These are phyloP conservation scores for Debaryomyces nepalensis DNA, from an alignment of 1,139 yeast genomes.

Conservation along the genomic window DNA sequence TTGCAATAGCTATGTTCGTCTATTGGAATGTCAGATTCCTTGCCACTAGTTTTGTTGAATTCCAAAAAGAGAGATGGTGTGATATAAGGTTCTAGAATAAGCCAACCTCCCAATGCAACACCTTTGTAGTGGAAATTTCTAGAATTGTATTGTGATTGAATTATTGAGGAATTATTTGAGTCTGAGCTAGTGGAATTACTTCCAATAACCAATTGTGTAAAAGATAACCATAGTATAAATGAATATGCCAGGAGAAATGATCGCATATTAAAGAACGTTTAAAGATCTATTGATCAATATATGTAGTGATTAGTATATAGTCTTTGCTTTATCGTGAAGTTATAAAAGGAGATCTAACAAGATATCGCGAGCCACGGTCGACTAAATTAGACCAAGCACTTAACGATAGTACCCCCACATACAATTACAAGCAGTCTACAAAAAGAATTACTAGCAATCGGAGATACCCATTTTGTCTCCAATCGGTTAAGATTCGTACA, in stretches of 20 bases:
- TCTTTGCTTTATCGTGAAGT: no score
- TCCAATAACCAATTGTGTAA: constrained; percentile 1
- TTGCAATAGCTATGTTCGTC: constrained; percentile 63
- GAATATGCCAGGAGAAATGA: neutral
- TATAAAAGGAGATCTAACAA: no score
- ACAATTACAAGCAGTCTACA: no score
- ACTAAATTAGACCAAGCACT: neutral
- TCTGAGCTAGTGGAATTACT: neutral
- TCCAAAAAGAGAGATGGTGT: constrained; percentile 61
- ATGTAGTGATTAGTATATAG: no score
- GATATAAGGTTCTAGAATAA: constrained; percentile 66
- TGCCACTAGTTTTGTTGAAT: constrained; percentile 31
- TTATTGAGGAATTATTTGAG: constrained; percentile 12
- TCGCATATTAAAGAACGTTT: neutral
- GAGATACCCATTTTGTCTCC: no score
- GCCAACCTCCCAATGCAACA: constrained; percentile 68
- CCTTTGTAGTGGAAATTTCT: constrained; percentile 45
- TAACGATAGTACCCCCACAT: no score
- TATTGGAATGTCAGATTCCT: constrained; percentile 47
- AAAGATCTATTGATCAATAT: no score
- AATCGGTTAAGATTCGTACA: neutral
- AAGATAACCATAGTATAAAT: neutral
- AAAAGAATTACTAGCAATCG: no score
- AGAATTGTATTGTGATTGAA: constrained; percentile 21
- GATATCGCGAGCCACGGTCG: neutral